Evolutionary conservation across 2,329 filamentous ascomycete genomes (phyloP).

Genomic region (Colletotrichum tropicicola): DNA sequence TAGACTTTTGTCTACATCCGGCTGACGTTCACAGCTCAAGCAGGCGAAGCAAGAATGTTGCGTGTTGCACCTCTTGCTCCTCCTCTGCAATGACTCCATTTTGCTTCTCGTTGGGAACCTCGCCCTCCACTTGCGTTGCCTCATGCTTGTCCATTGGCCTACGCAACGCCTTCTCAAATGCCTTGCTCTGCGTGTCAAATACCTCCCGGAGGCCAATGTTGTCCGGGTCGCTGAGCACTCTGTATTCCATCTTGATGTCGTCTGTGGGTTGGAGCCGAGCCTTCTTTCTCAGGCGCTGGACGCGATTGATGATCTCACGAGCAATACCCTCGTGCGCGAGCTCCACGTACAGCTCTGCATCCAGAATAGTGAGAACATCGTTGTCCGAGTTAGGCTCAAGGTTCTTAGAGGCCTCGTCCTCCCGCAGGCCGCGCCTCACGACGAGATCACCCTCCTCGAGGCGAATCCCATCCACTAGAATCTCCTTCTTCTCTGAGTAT

Average conservation of each 20-base stretch:
- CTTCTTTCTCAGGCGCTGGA: slow-evolving; percentile 94
- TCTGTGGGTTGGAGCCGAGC: slow-evolving; percentile 90
- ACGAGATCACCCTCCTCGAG: slow-evolving; percentile 85
- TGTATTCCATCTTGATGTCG: slow-evolving; percentile 95
- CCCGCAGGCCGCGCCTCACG: slow-evolving; percentile 81
- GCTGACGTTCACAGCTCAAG: slow-evolving; percentile 78
- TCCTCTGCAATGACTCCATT: slow-evolving; percentile 75
- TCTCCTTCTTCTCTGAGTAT: slow-evolving; percentile 78
- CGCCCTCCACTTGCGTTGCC: slow-evolving; percentile 37
- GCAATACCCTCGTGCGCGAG: slow-evolving; percentile 89
- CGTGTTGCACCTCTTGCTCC: slow-evolving; percentile 86
- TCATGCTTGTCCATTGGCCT: slow-evolving; percentile 70
- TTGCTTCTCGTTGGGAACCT: slow-evolving; percentile 18
- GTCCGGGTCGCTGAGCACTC: slow-evolving; percentile 81
- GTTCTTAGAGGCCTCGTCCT: slow-evolving; percentile 74
- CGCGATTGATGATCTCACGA: slow-evolving; percentile 90
- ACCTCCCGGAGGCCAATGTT: slow-evolving; percentile 73
- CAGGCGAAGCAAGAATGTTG: slow-evolving; percentile 80
- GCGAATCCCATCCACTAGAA: slow-evolving; percentile 86
- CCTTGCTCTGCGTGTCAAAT: slow-evolving; percentile 65
- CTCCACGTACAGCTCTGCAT: slow-evolving; percentile 83
- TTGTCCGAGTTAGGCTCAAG: slow-evolving; percentile 89
- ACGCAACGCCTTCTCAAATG: slow-evolving; percentile 66
- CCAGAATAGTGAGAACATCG: slow-evolving; percentile 91
- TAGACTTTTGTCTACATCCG: too few relatives aligned